Base-by-base conservation (phyloP, 257 asterid species). In the Henckelia pumila region DNA sequence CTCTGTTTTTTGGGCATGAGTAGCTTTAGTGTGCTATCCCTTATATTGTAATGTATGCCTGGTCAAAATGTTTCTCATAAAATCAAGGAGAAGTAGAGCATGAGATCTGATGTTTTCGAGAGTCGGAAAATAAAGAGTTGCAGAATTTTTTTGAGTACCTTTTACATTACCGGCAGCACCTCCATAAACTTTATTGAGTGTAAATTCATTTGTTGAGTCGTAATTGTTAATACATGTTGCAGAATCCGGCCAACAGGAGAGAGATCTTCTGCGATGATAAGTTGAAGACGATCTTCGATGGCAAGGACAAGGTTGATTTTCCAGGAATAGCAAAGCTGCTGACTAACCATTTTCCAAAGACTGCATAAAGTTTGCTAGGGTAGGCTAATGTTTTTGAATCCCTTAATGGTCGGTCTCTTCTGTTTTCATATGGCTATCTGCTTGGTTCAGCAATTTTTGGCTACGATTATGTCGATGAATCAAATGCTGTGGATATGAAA, bases 231-330 rank as follows among this genome's bases (percentile, higher is more conserved):
- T 1, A 24, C 56, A 2, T 61, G 16, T 71, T 79, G 76, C 87
- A 84, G 87, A 84, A 87, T 67, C 87, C 91, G 0, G 69, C 78
- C 14, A 82, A 87, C 80, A 84, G 81, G 82, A 82, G 26, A 67
- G 95, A 87, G 83, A 87, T 84, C 30, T 57, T 17, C 16, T 84
- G 91, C 25, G 95, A 84, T 67, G 87, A 79, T 56, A 87, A 63
- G 80, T 65, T 87, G 82, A 84, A 87, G 82, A 72, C 84, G 1
- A 80, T 82, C 22, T 87, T 87, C 29, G 80, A 75, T 25, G 87
- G 83, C 74, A 80, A 82, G 63, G 95, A 87, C 71, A 87, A 63
- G 68, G 85, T 87, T 60, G 77, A 80, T 50, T 84, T 84, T 71
- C 75, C 66, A 24, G 85, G 79, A 69, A 68, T 84, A 0, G 91